phyloP scores from a whole-genome alignment of 2,329 filamentous ascomycete genomes.

The Hypoxylon sp. region DNA sequence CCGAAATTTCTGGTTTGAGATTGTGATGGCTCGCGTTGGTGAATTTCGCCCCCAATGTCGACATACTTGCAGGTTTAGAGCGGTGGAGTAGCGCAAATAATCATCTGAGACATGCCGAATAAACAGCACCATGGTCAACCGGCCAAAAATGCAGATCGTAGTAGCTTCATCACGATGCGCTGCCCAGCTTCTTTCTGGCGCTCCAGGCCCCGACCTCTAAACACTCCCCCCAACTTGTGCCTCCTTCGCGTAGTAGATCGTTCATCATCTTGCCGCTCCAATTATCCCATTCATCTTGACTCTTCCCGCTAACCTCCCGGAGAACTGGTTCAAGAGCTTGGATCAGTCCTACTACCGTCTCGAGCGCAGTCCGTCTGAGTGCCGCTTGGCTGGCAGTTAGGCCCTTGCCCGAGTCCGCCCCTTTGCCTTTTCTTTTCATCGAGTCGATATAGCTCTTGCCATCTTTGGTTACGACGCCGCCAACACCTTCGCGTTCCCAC shows the following conservation, averaged over 20 bases:
- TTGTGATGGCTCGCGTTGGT: conserved; percentile 17
- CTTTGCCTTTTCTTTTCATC: conserved; percentile 64
- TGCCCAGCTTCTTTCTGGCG: conserved; percentile 76
- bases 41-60: conserved; percentile 23
- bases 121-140: conserved; percentile 25
- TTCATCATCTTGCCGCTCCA: conserved; percentile 92
- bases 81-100: conserved; percentile 26
- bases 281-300: conserved; percentile 90
- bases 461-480: conserved; percentile 72
- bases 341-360: conserved; percentile 86
- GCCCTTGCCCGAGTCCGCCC: conserved; percentile 60
- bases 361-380: conserved; percentile 82
- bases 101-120: conserved; percentile 37
- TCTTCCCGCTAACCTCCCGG: conserved; percentile 86
- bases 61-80: conserved; percentile 25
- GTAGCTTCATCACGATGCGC: conserved; percentile 28
- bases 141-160: conserved; percentile 31
- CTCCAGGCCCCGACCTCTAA: conserved; percentile 90
- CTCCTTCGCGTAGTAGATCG: conserved; percentile 83
- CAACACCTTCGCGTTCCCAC: conserved; percentile 86
- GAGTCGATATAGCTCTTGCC: conserved; percentile 72
- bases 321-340: conserved; percentile 87
- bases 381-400: conserved; percentile 79
- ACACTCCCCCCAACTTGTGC: conserved; percentile 87
- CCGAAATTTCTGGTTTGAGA: conserved; percentile 9